A percentile compares a stretch with the other conserved stretches of the same genome.
phyloP scores from a whole-genome alignment of 2,329 filamentous ascomycete genomes.

The Aspergillus melleus region DNA sequence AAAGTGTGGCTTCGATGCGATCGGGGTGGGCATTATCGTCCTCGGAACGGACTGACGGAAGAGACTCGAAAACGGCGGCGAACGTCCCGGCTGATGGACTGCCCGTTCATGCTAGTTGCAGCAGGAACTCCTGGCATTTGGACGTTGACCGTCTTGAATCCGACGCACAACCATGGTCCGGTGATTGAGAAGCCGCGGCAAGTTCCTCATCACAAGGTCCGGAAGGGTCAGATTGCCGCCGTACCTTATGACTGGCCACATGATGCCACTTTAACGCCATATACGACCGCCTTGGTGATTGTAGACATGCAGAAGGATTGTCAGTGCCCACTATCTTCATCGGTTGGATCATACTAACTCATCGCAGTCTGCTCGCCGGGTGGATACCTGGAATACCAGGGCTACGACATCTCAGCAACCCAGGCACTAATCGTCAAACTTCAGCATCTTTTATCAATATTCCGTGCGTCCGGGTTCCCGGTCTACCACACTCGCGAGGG shows the following conservation, averaged over 20 bases:
- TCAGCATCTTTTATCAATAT: conserved; percentile 39
- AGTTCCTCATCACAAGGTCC: conserved; percentile 42
- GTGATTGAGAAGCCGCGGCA: conserved; percentile 43
- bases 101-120: conserved; percentile 46
- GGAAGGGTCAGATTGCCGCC: conserved; percentile 45
- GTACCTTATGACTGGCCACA: conserved; percentile 50
- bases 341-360: not conserved
- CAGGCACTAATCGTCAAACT: conserved; percentile 44
- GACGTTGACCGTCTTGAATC: conserved; percentile 44
- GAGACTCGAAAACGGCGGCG: conserved; percentile 46
- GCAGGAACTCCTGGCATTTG: conserved; percentile 46
- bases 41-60: conserved; percentile 46
- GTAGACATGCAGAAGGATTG: conserved; percentile 53
- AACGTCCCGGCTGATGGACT: conserved; percentile 47
- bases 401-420: conserved; percentile 43
- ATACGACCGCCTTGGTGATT: conserved; percentile 47
- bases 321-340: conserved; percentile 24
- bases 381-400: conserved; percentile 48
- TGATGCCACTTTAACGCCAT: conserved; percentile 45
- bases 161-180: conserved; percentile 46
- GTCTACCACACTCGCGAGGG: conserved; percentile 50
- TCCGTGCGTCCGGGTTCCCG: conserved; percentile 42
- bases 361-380: conserved; percentile 42
- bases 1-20: conserved; percentile 49
- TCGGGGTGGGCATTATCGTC: conserved; percentile 46